phyloP scores from a whole-genome alignment of 352 stramenopile species.

The Phytophthora sp. region DNA sequence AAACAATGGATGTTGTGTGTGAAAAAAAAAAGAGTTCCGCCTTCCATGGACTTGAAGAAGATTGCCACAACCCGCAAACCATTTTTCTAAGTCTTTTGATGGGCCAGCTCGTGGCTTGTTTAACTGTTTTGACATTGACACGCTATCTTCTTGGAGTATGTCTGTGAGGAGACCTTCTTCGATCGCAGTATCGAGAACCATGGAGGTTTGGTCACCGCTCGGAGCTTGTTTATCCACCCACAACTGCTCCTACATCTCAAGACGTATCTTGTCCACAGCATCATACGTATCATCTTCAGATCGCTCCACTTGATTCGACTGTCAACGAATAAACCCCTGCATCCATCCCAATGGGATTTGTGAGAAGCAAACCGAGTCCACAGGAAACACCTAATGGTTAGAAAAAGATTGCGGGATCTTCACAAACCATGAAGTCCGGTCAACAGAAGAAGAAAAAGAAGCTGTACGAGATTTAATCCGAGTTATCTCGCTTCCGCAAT shows the following conservation, averaged over 20 bases:
- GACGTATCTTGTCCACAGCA: not conserved
- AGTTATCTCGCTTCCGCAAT: too few relatives aligned
- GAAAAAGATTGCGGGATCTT: too few relatives aligned
- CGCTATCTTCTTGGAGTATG: not conserved
- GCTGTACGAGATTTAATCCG: too few relatives aligned
- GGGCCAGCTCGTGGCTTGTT: not conserved
- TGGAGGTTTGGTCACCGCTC: not conserved
- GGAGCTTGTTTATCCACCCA: not conserved
- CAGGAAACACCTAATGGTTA: too few relatives aligned
- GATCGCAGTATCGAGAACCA: not conserved
- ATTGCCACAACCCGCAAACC: too few relatives aligned
- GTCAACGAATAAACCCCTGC: not conserved
- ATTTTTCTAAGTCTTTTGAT: too few relatives aligned
- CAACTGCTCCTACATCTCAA: not conserved
- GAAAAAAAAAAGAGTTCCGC: too few relatives aligned
- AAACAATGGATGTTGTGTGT: too few relatives aligned
- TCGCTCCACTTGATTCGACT: not conserved
- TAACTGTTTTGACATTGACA: not conserved
- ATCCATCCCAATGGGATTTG: too few relatives aligned
- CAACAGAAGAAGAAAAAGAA: too few relatives aligned
- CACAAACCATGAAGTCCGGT: too few relatives aligned
- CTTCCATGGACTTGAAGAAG: too few relatives aligned
- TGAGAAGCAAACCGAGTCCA: not conserved
- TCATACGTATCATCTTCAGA: not conserved
- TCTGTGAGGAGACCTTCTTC: not conserved